Base-by-base conservation (phyloP, 2,329 filamentous ascomycete genomes). In the Xylariaceae sp. region DNA sequence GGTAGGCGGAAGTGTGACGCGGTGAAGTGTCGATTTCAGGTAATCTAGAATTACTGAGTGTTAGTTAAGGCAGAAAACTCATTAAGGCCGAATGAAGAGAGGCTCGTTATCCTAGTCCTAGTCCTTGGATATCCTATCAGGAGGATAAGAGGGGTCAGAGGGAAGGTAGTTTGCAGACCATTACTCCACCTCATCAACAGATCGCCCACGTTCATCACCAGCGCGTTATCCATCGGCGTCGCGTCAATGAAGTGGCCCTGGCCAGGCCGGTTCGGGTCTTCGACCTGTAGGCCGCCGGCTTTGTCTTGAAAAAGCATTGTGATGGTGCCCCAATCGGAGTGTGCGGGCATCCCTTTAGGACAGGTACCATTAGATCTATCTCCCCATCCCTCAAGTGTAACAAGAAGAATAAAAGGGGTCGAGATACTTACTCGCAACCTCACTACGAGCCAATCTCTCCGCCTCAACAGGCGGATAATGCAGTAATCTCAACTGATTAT, bases 401-500 rank as follows among this genome's bases (percentile, higher is more conserved):
- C 36, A 39, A 39, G 6, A 7, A 26, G 14, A 6, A 39, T 7
- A 14, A 33, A 16, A 26, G 8, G 16, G 29, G 14, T n/a, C 19
- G 16, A 28, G 40, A 8, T 31, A 54, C 49, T 54, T 40, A 62
- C 82, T 73, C 8, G 79, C 76, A 33, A 78, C 74, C 14, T 72
- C 64, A 11, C 76, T 73, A 37, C 73, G 76, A 26, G 75, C 73
- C 17, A 84, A 67, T 31, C 74, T 75, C 28, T 73, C 71, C 4
- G 75, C 76, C 23, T 77, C 73, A 4, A 83, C 73, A 2, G 78
- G 72, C 0, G 82, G 81, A 58, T 85, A 88, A 67, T 88, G 85
- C 14, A 87, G 72, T 23, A 89, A 69, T 1, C 86, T 79, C 8
- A 88, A 73, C 58, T 87, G 85, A 60, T 86, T 85, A 62, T 85